Percentiles rank a stretch among this genome's conserved stretches.
Conservation (phyloP, 495 filamentous ascomycete genomes). For the Trichoderma reesei region DNA sequence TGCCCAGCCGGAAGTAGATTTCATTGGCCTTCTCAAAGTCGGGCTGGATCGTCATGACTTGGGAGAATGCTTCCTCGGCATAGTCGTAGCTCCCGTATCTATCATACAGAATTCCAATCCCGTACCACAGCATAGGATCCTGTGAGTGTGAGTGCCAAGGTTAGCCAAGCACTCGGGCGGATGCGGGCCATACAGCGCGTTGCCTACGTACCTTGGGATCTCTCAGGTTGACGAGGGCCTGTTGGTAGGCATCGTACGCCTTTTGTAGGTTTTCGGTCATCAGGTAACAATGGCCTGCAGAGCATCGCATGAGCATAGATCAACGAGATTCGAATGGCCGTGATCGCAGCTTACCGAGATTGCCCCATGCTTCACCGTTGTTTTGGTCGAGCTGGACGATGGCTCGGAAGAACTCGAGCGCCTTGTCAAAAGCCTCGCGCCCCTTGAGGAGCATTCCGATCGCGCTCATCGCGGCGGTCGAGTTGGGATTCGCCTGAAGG, state of each 20-base stretch:
- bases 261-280: slow-evolving; percentile 99
- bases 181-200: neutral
- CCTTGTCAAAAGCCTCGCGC: slow-evolving; percentile 87
- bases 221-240: slow-evolving; percentile 82
- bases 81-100: slow-evolving; percentile 95
- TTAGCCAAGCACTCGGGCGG: neutral
- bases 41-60: slow-evolving; percentile 98
- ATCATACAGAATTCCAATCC: slow-evolving; percentile 96
- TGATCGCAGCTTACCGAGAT: slow-evolving; percentile 54
- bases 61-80: slow-evolving; percentile 95
- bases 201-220: slow-evolving; percentile 72
- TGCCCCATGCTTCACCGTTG: slow-evolving; percentile 96
- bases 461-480: slow-evolving; percentile 86
- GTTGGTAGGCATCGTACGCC: slow-evolving; percentile 96
- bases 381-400: slow-evolving; percentile 81
- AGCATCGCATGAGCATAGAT: slow-evolving; percentile 11
- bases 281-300: slow-evolving; percentile 81
- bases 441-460: slow-evolving; percentile 85
- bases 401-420: slow-evolving; percentile 83
- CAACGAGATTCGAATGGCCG: neutral
- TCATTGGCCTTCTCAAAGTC: slow-evolving; percentile 99
- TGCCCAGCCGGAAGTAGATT: slow-evolving; percentile 96
- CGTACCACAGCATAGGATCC: slow-evolving; percentile 98
- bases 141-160: slow-evolving; percentile 26
- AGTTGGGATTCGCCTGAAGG: slow-evolving; percentile 77